These are phyloP conservation scores for Spinacia oleracea DNA, from an alignment of 179 eudicot species.

Conservation along the genomic window DNA sequence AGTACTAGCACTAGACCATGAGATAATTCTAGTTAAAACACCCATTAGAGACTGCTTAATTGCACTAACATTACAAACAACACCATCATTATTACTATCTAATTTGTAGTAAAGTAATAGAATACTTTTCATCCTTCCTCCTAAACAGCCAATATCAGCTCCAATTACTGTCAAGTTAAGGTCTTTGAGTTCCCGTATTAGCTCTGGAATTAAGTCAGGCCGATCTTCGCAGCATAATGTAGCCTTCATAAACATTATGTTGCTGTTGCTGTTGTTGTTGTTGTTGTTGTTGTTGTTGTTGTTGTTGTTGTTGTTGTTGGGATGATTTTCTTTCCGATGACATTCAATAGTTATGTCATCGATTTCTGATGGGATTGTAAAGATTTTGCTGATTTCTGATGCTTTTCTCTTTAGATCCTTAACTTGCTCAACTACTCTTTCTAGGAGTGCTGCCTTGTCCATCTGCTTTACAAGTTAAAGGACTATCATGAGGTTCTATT, in stretches of 20 bases:
- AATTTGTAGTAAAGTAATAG: constrained; percentile 44
- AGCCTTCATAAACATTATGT: constrained; percentile 44
- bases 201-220: constrained; percentile 63
- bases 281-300: constrained; percentile 9
- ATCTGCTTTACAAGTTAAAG: constrained; percentile 43
- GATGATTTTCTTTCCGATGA: no score
- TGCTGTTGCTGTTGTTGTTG: constrained; percentile 1
- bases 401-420: constrained; percentile 57
- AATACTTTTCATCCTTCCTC: constrained; percentile 65
- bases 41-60: constrained; percentile 54
- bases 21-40: constrained; percentile 50
- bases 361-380: constrained; percentile 58
- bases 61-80: constrained; percentile 28
- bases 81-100: constrained; percentile 7
- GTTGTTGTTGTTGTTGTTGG: constrained; percentile 6
- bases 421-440: constrained; percentile 66
- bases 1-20: constrained; percentile 40
- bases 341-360: constrained; percentile 49
- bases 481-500: not conserved
- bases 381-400: constrained; percentile 47
- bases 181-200: constrained; percentile 51
- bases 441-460: constrained; percentile 89
- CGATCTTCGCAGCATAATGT: constrained; percentile 89
- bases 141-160: constrained; percentile 70
- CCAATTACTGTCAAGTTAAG: constrained; percentile 44